Percentiles rank a stretch among this genome's conserved stretches.
phyloP scores from a whole-genome alignment of 2,329 filamentous ascomycete species.

The Phoma sp. region DNA sequence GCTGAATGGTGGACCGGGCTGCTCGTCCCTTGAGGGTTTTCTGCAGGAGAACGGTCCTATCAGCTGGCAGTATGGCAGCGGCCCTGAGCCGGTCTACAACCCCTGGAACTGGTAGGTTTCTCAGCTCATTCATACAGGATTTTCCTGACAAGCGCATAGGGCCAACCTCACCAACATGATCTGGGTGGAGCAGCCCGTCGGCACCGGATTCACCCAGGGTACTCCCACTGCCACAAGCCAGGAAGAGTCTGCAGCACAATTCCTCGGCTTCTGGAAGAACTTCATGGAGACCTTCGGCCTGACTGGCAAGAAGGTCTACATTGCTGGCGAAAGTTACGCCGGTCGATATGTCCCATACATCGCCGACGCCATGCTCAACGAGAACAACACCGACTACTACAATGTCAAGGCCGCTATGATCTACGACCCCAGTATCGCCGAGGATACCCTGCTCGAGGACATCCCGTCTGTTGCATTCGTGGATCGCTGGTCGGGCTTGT shows the following conservation, averaged over 20 bases:
- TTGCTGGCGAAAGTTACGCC: constrained; percentile 75
- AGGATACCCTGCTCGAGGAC: constrained; percentile 58
- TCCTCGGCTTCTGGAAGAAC: constrained; percentile 80
- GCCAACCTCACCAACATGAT: constrained; percentile 76
- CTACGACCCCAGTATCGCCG: constrained; percentile 71
- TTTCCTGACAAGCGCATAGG: constrained; percentile 1
- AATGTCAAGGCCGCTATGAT: constrained; percentile 72
- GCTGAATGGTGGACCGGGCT: constrained; percentile 54
- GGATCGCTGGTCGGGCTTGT: constrained; percentile 65
- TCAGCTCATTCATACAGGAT: background rate
- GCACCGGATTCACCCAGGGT: constrained; percentile 73
- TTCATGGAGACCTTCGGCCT: constrained; percentile 73
- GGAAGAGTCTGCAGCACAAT: constrained; percentile 71
- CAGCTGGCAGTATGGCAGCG: constrained; percentile 53
- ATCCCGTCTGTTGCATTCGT: constrained; percentile 64
- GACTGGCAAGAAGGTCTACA: constrained; percentile 71
- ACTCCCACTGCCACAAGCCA: constrained; percentile 68
- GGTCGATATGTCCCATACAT: constrained; percentile 71
- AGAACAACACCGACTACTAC: constrained; percentile 69
- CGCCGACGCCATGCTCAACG: constrained; percentile 72
- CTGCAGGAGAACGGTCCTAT: constrained; percentile 57
- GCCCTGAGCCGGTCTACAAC: constrained; percentile 49
- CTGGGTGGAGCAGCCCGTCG: constrained; percentile 73
- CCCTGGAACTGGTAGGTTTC: constrained; percentile 51
- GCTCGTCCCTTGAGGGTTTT: constrained; percentile 55